Percentiles rank a stretch among this genome's conserved stretches.
These are phyloP conservation scores for Skeletonema potamos DNA, from an alignment of 108 stramenopile species.

Conservation along the genomic window DNA sequence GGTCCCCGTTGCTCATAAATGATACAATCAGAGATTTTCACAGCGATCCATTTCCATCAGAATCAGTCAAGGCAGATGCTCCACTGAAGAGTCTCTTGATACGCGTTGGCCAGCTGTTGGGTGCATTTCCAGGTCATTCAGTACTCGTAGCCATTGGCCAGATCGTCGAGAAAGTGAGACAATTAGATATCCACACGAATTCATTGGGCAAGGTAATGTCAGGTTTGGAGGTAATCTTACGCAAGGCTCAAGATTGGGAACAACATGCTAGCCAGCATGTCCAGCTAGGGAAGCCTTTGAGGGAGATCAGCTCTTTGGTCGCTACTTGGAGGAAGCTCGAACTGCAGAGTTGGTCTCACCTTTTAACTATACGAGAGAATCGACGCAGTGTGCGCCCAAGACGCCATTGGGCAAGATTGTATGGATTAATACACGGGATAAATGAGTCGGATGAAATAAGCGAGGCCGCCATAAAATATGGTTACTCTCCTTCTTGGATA, in stretches of 20 bases:
- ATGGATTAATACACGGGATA: conserved; percentile 37
- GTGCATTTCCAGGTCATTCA: conserved; percentile 90
- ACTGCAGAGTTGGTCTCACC: conserved; percentile 86
- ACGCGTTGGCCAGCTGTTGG: conserved; percentile 74
- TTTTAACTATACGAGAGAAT: conserved; percentile 59
- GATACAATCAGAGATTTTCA: conserved; percentile 67
- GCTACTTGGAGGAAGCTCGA: conserved; percentile 92
- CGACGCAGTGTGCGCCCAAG: conserved; percentile 48
- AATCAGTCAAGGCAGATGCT: conserved; percentile 64
- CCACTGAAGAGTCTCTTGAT: conserved; percentile 66
- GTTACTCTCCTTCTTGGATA: conserved; percentile 61
- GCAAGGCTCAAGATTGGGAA: conserved; percentile 96
- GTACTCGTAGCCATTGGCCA: conserved; percentile 76
- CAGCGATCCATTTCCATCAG: conserved; percentile 70
- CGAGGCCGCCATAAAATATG: not conserved
- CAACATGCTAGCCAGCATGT: conserved; percentile 90
- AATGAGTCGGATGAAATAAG: not conserved
- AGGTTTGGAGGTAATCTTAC: conserved; percentile 89
- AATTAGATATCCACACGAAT: conserved; percentile 60
- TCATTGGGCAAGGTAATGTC: conserved; percentile 87
- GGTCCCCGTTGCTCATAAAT: not conserved
- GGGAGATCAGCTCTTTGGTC: conserved; percentile 74
- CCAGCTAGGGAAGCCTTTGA: conserved; percentile 66
- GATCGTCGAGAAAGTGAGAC: conserved; percentile 70
- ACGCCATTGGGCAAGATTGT: conserved; percentile 66